phyloP scores from a whole-genome alignment of 805 yeast species.

The Jamesozyma rosinii region DNA sequence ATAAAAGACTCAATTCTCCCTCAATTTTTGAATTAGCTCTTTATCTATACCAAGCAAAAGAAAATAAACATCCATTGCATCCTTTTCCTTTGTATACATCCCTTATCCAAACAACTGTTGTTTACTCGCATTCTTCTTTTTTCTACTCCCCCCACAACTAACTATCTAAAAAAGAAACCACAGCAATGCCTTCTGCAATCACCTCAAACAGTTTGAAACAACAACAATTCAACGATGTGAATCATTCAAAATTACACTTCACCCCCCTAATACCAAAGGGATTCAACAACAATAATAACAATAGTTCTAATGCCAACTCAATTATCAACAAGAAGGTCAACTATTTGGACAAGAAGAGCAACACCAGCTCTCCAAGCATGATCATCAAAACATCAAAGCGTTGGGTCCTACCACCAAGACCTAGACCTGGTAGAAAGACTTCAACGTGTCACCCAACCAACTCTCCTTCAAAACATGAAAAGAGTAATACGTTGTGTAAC shows the following conservation, averaged over 20 bases:
- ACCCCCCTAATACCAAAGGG: constrained; percentile 10
- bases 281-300: neutral
- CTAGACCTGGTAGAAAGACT: constrained; percentile 62
- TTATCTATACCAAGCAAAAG: too few relatives aligned
- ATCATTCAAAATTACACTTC: constrained; percentile 4
- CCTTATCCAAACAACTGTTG: too few relatives aligned
- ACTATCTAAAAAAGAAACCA: neutral
- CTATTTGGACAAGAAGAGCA: neutral
- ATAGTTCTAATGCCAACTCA: neutral
- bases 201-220: constrained; percentile 1
- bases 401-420: constrained; percentile 82
- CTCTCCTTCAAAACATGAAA: neutral
- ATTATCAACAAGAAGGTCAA: neutral
- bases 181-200: constrained; percentile 1
- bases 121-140: neutral
- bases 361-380: constrained; percentile 1
- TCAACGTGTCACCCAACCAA: constrained; percentile 3
- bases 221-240: constrained; percentile 1
- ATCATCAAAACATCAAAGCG: constrained; percentile 52
- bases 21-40: too few relatives aligned
- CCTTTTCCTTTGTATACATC: too few relatives aligned
- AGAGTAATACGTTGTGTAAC: constrained; percentile 3
- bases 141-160: neutral
- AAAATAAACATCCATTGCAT: too few relatives aligned
- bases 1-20: too few relatives aligned